Evolutionary conservation across 805 yeast species (phyloP), one percentile per base, ranked within the genome.

Genomic region (Hanseniaspora lachancei): DNA sequence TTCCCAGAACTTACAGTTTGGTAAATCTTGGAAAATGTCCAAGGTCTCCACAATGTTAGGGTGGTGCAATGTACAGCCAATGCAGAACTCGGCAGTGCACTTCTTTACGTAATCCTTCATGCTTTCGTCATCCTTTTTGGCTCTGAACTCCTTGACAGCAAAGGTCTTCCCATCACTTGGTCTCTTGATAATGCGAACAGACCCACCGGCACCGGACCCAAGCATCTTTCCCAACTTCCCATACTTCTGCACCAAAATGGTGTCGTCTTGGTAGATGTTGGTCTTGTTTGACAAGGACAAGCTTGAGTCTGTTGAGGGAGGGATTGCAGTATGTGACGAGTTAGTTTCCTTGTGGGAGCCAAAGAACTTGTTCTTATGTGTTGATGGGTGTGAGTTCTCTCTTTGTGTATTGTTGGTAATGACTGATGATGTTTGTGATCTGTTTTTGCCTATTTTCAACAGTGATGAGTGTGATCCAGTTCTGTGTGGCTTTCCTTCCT

Each of bases 121-220:
- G 10, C 80, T 69, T 65, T 86, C 95, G 63, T 79, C 82, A 41
- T 82, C 77, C 64, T 83, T 75, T 59, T 85, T 75, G 15, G 86
- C 78, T 62, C 91, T 76, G 63, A 86, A 86, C 67, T 86, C 91
- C 64, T 86, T 86, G 18, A 86, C 93, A 0, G 95, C 95, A 72
- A 86, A 85, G 0, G 85, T 78, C 39, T 77, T 77, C 62, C 79
- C 78, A 67, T 85, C 91, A 41, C 79, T 70, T 44, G 84, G 82
- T 62, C 91, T 77, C 9, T 76, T 77, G 24, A 86, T 74, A 47
- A 85, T 71, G 61, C 85, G 75, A n/a, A 86, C 95, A 0, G 89
- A 79, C 7, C 95, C 95, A 49, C 95, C 95, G 13, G 93, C 95
- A 57, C 95, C 95, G 1, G 88, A 80, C 18, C 95, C 95, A 48